Evolutionary conservation across 139 green algal genomes (phyloP).

Genomic region (Desmodesmus armatus): DNA sequence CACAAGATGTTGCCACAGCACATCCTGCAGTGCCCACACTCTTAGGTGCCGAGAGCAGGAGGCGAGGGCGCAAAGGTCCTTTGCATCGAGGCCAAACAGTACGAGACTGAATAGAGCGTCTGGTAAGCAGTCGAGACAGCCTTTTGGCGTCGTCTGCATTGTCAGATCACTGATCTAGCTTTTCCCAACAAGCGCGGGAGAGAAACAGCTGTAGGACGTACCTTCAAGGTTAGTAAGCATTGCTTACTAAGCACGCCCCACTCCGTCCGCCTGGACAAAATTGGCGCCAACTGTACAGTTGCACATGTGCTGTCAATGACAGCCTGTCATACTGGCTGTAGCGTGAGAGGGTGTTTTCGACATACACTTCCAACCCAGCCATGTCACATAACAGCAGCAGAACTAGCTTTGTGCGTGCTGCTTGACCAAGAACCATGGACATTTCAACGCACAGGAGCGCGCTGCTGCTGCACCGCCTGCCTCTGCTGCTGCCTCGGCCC

Average conservation of each 20-base stretch:
- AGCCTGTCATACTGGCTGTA: neutral
- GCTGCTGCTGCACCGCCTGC: neutral
- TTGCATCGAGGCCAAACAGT: neutral
- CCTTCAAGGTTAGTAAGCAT: no score
- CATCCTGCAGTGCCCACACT: slow-evolving; percentile 6
- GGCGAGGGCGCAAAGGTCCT: neutral
- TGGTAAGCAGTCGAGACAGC: slow-evolving; percentile 11
- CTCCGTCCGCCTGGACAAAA: no score
- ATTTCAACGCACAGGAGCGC: no score
- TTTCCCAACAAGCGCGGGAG: no score
- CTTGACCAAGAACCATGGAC: neutral
- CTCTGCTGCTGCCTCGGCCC: neutral
- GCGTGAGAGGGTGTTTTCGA: no score
- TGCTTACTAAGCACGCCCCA: no score
- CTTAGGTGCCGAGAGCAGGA: slow-evolving; percentile 7
- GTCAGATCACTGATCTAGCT: no score
- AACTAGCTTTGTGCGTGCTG: neutral
- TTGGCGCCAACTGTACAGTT: no score
- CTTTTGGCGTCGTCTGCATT: no score
- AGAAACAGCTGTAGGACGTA: no score
- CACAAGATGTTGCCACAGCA: slow-evolving; percentile 4
- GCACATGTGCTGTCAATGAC: neutral
- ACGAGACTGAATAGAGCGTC: neutral
- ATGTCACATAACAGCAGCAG: neutral
- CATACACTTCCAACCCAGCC: no score